Conservation (phyloP, 2,329 filamentous ascomycete species). For the Myriosclerotinia duriaeana region DNA sequence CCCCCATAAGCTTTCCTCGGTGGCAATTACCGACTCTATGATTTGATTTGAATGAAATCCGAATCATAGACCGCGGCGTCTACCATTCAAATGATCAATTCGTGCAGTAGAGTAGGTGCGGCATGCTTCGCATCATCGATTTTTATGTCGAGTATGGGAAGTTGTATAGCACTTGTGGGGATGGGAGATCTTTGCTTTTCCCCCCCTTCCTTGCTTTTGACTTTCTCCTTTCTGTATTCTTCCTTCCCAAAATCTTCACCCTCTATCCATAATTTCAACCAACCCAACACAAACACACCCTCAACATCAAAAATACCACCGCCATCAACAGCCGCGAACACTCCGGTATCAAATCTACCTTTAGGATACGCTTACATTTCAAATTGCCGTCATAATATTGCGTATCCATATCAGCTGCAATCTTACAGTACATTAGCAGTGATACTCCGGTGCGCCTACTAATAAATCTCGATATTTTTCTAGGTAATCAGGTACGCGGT, state of each 20-base stretch:
- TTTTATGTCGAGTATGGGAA: conserved; percentile 1
- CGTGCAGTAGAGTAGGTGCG: background rate
- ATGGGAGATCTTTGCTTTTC: background rate
- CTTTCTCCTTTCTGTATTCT: too few relatives aligned
- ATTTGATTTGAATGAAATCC: background rate
- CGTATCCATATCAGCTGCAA: conserved; percentile 1
- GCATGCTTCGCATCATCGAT: conserved; percentile 3
- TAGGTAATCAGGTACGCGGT: too few relatives aligned
- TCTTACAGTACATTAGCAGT: background rate
- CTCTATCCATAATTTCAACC: background rate
- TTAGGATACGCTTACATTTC: background rate
- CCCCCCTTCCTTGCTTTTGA: background rate
- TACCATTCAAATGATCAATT: background rate
- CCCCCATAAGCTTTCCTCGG: too few relatives aligned
- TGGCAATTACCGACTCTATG: background rate
- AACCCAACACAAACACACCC: background rate
- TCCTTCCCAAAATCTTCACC: too few relatives aligned
- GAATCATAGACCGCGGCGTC: background rate
- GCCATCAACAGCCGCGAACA: background rate
- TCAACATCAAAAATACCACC: conserved; percentile 7
- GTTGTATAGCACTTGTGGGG: background rate
- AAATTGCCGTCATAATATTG: background rate
- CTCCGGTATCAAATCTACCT: conserved; percentile 7
- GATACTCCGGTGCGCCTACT: background rate
- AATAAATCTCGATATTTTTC: background rate